These are phyloP conservation scores for Paspalum notatum DNA, from an alignment of 176 grass and related monocot species.

Conservation along the genomic window DNA sequence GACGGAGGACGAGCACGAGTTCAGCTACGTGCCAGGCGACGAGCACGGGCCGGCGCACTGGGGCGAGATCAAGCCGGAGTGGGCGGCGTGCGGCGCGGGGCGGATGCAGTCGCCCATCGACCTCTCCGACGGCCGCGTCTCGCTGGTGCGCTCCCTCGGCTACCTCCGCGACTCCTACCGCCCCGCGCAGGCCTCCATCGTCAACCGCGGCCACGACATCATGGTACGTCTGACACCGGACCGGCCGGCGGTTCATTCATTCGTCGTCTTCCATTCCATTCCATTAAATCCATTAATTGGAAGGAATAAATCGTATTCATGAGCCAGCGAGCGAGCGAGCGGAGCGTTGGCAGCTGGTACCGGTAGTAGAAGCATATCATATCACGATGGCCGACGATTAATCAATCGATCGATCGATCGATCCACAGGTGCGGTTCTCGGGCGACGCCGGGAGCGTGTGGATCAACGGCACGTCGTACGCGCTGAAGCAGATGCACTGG, in stretches of 20 bases:
- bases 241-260: slow-evolving; percentile 21
- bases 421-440: slow-evolving; percentile 49
- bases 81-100: slow-evolving; percentile 54
- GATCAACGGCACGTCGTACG: slow-evolving; percentile 58
- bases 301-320: too few relatives aligned
- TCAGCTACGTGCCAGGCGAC: slow-evolving; percentile 44
- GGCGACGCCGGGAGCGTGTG: slow-evolving; percentile 50
- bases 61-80: slow-evolving; percentile 63
- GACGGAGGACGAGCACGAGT: slow-evolving; percentile 52
- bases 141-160: slow-evolving; percentile 36
- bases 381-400: too few relatives aligned
- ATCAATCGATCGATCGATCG: too few relatives aligned
- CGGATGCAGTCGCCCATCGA: slow-evolving; percentile 75
- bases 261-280: background rate
- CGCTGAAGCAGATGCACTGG: slow-evolving; percentile 67
- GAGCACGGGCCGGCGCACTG: slow-evolving; percentile 59
- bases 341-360: too few relatives aligned
- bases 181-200: slow-evolving; percentile 43
- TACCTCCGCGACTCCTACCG: slow-evolving; percentile 52
- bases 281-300: too few relatives aligned
- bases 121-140: slow-evolving; percentile 37
- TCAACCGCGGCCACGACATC: slow-evolving; percentile 72
- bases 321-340: too few relatives aligned
- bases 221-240: slow-evolving; percentile 14
- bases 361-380: too few relatives aligned